Base-by-base conservation (phyloP, 164 flowering plant genomes). In the Houttuynia cordata region DNA sequence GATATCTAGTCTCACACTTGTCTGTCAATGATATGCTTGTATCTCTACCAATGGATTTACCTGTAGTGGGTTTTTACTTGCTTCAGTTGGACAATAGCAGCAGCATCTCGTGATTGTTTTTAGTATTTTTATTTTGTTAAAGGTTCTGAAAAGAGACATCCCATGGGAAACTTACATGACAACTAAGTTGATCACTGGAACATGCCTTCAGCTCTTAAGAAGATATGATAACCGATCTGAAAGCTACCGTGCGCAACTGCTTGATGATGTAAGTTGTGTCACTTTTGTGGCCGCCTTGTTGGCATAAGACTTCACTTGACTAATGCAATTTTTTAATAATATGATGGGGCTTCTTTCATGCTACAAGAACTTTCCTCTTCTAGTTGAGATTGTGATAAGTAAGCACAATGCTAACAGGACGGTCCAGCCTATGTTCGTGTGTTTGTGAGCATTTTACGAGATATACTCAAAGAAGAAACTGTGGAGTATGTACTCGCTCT, bases 81-180 rank as follows among this genome's bases (percentile, higher is more conserved):
- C 2, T 17, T 45, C 2, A 45, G 3, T 45, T 45, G 8, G 4
- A 45, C 3, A 17, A 17, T 14, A 45, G 17, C 2, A 45, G 17
- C 49, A 3, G 14, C 17, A 10, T 13, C 49, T 45, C 17, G 14
- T 17, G 17, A 45, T 45, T 45, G 17, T 12, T 45, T 41, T 45
- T 7, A 12, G 17, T 45, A 12, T 12, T 12, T 7, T 45, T 45
- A 45, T 22, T n/a, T 17, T 60, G 30, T 57, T 69, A 54, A 59
- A 93, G 99, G 97, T 93, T 74, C 76, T 93, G 64, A 82, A 67
- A 77, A 86, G 96, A 76, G 99, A 90, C 76, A 90, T 93, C 49
- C 97, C 99, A 70, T 93, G 99, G 99, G 99, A 93, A 75, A 85
- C 97, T 4, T 93, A 93, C 80, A 83, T 88, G 96, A 79, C 88